These are phyloP conservation scores for Uromyces viciae-fabae DNA, from an alignment of 1,284 basidiomycete genomes.

Conservation along the genomic window DNA sequence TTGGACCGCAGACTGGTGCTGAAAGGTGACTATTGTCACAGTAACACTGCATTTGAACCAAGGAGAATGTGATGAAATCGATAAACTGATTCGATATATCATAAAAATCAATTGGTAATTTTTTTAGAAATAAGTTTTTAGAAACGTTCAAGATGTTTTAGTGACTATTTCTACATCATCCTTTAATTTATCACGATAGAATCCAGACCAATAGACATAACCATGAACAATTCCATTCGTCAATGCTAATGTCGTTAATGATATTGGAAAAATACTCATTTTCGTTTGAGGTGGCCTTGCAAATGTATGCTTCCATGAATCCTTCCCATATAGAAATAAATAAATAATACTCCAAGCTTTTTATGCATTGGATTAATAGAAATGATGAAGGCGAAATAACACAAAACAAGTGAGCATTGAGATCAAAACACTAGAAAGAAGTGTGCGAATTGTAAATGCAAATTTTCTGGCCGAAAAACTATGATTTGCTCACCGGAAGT, in stretches of 20 bases:
- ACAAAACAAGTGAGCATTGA: too few relatives aligned
- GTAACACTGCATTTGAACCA: too few relatives aligned
- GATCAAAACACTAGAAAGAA: too few relatives aligned
- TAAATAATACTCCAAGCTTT: slow-evolving; percentile 45
- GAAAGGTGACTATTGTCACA: too few relatives aligned
- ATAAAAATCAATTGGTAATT: too few relatives aligned
- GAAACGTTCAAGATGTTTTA: not conserved
- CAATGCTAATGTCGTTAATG: slow-evolving; percentile 12
- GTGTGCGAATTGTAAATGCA: not conserved
- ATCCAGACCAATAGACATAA: slow-evolving; percentile 39
- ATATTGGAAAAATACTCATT: not conserved
- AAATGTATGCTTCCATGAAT: slow-evolving; percentile 36
- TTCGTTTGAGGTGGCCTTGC: not conserved
- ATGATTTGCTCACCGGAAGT: slow-evolving; percentile 31
- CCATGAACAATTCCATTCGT: slow-evolving; percentile 33
- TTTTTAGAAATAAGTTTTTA: too few relatives aligned
- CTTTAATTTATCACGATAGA: slow-evolving; percentile 28
- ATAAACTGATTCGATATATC: too few relatives aligned
- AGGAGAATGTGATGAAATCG: too few relatives aligned
- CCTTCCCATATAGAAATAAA: slow-evolving; percentile 26
- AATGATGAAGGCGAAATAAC: not conserved
- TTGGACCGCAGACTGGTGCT: too few relatives aligned
- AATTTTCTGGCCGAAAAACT: not conserved
- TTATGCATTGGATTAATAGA: not conserved
- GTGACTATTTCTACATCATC: not conserved